A percentile compares a stretch with the other conserved stretches of the same genome.
These are phyloP conservation scores for Hirsutella rhossiliensis DNA, from an alignment of 2,329 filamentous ascomycete species.

Conservation along the genomic window DNA sequence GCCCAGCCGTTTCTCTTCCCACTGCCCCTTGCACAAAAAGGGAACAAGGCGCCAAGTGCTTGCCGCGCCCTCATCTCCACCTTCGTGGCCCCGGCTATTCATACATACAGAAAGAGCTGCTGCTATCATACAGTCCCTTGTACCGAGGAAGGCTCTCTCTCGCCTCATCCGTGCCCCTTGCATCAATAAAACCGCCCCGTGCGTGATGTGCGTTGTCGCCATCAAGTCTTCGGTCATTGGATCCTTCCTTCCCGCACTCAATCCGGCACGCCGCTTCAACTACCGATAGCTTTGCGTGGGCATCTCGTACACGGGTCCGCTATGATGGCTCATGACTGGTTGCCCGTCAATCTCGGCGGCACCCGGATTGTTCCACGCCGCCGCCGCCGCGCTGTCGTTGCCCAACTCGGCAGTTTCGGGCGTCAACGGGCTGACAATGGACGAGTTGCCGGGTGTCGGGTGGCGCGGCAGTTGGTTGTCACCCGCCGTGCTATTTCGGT, in stretches of 20 bases:
- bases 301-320: constrained; percentile 30
- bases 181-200: neutral
- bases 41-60: too few species aligned
- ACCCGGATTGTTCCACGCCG: constrained; percentile 21
- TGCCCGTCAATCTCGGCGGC: constrained; percentile 27
- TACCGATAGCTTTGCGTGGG: constrained; percentile 24
- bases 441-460: constrained; percentile 11
- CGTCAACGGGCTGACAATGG: constrained; percentile 5
- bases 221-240: neutral
- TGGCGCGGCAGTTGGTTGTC: constrained; percentile 13
- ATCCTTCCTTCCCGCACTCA: neutral
- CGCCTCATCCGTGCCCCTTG: neutral
- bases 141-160: neutral
- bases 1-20: too few species aligned
- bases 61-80: too few species aligned
- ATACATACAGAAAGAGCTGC: neutral
- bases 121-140: neutral
- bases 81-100: too few species aligned
- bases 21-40: too few species aligned
- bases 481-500: constrained; percentile 4
- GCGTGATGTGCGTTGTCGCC: neutral
- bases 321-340: constrained; percentile 19
- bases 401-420: constrained; percentile 11
- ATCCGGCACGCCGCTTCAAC: neutral
- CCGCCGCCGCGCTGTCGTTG: constrained; percentile 15